Base-by-base conservation (phyloP, 1,284 basidiomycete species). In the Moniliella sp. region DNA sequence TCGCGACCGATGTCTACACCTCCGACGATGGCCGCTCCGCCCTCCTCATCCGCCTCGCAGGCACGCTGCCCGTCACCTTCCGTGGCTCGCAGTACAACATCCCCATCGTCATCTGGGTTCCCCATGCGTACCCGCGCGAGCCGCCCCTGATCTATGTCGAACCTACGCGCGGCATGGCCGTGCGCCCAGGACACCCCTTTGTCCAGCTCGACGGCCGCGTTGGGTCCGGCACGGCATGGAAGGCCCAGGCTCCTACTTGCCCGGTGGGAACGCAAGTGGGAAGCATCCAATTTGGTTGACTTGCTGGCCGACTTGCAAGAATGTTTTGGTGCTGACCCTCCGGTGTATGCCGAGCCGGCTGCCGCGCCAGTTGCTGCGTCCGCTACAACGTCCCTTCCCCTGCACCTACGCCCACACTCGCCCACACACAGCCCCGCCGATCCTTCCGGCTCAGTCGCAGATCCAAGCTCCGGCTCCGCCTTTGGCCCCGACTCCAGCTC, bases 21-120 rank as follows among this genome's bases (percentile, higher is more conserved):
- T 86, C 79, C 65, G 83, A 97, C 62, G 83, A 93, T 46, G 88
- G 88, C 17, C 73, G 86, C 23, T 76, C 81, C 0, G 79, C 84
- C 49, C 69, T 94, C 5, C 69, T 99, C 10, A 72, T 97, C 36
- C 82, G 78, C 37, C 49, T 93, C 1, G 78, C 86, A 48, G 91
- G 91, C 7, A 74, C 93, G 1, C 67, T 99, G 0, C 86, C 83
- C 1, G 86, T 97, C 44, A 61, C 69, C 0, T 93, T 74, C 63
- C 71, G 76, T 31, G 66, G 67, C 3, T 65, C 72, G 0, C 69
- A 76, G 0, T 99, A 99, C 66, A 81, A 97, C 61, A 94, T 97
- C 46, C 88, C 91, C 2, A 63, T 97, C 48, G 72, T 78, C 10
- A 48, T 91, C 41, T 97, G 88, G 88, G 38, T 59, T 4, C 51